Conservation (phyloP, 306 rosid species). For the Castanea sativa region DNA sequence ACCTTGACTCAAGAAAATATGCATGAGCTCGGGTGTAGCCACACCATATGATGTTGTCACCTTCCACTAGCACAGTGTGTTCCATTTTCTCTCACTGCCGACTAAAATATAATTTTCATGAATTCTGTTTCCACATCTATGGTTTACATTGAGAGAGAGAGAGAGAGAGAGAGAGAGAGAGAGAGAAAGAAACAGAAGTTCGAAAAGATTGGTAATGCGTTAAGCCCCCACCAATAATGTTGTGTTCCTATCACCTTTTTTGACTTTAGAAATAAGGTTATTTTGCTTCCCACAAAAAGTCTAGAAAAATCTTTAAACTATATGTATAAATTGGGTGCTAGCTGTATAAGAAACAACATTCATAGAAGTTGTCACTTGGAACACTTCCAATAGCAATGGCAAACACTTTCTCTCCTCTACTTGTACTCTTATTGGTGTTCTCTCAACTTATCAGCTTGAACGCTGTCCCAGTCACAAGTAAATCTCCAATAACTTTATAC, state of each 20-base stretch:
- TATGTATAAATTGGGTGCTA: conserved; percentile 51
- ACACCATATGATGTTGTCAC: conserved; percentile 39
- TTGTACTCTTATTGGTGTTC: conserved; percentile 53
- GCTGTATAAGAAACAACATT: conserved; percentile 24
- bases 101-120: conserved; percentile 13
- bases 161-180: not conserved
- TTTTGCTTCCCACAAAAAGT: conserved; percentile 16
- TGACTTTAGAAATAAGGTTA: conserved; percentile 31
- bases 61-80: conserved; percentile 52
- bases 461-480: conserved; percentile 81
- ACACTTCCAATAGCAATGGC: conserved; percentile 34
- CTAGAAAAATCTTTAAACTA: conserved; percentile 7
- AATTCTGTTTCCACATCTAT: conserved; percentile 22
- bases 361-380: conserved; percentile 19
- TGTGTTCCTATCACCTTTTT: conserved; percentile 50
- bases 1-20: conserved; percentile 33
- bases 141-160: conserved; percentile 14
- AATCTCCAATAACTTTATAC: conserved; percentile 9
- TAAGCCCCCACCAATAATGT: conserved; percentile 27
- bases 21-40: conserved; percentile 31
- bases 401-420: conserved; percentile 42
- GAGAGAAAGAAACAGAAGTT: not conserved
- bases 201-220: conserved; percentile 30
- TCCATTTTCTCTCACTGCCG: conserved; percentile 28
- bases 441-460: conserved; percentile 49